phyloP scores from a whole-genome alignment of 1,139 yeast genomes.

The Blastobotrys niveus region DNA sequence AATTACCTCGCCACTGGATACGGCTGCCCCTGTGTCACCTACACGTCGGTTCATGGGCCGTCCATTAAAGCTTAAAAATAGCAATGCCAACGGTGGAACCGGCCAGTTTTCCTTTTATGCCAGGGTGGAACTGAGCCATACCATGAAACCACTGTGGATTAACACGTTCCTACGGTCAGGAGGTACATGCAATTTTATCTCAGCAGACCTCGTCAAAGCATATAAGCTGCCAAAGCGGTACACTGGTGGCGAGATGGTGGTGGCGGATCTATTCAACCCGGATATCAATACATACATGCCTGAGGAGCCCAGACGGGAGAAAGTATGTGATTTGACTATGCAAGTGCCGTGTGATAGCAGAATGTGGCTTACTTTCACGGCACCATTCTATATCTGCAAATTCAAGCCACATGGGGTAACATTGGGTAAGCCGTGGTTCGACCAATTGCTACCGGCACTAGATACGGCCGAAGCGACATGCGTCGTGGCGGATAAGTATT shows the following conservation, averaged over 20 bases:
- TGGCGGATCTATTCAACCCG: conserved; percentile 7
- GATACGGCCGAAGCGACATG: background rate
- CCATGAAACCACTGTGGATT: conserved; percentile 4
- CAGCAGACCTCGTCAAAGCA: conserved; percentile 4
- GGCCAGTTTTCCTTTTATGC: conserved; percentile 9
- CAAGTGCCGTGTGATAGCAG: conserved; percentile 10
- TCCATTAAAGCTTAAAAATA: conserved; percentile 3
- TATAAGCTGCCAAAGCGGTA: background rate
- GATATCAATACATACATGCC: background rate
- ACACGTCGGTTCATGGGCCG: conserved; percentile 8
- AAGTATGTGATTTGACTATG: conserved; percentile 5
- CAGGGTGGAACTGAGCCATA: background rate
- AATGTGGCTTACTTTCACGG: conserved; percentile 11
- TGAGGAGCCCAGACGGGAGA: conserved; percentile 1
- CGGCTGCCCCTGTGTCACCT: background rate
- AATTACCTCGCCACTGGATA: background rate
- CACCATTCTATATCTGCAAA: background rate
- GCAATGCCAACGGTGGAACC: no score
- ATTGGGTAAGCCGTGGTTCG: conserved; percentile 12
- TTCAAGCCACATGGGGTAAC: conserved; percentile 11
- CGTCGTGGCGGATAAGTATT: background rate
- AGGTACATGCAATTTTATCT: conserved; percentile 8
- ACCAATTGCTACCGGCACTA: conserved; percentile 4
- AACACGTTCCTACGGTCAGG: conserved; percentile 9
- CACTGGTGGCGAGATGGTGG: conserved; percentile 1